Evolutionary conservation across 805 yeast species (phyloP), one percentile per base, ranked within the genome.

Genomic region (Candida loeiensis): DNA sequence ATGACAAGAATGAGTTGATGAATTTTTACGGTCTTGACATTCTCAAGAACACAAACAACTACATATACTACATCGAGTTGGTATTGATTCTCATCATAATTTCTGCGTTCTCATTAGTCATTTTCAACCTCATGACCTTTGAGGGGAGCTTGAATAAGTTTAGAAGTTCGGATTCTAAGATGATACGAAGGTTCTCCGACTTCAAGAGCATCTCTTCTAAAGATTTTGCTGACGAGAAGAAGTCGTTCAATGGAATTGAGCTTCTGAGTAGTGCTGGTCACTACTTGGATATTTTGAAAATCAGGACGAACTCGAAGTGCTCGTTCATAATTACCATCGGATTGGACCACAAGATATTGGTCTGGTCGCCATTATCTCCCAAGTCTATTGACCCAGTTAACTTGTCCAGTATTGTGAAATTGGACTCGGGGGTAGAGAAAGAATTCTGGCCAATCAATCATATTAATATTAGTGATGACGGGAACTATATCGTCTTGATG

Each of bases 251-350:
- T 32, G 44, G 51, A 14, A 58, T 68, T 32, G 64, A 63, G 24
- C 47, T 65, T 29, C 7, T 34, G 13, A 36, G 48, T 6, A 45
- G 61, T 3, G 56, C 64, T 20, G 80, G 79, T 4, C 90, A 82
- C 55, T 60, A 66, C 17, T 62, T 85, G 36, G 95, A 87, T 55
- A 70, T 85, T 3, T 69, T 82, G 24, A 73, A 71, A 41, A 63
- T 84, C 8, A 61, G 71, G n/a, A 74, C 87, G 0, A 80, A 85
- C 11, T 58, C 70, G 15, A 64, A 75, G 11, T 71, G 78, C 38
- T 79, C 87, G 2, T 81, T 84, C 50, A 69, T 85, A 17, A 79
- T 85, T 0, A 73, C 85, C 1, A 73, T 83, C 19, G 91, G 90
- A 3, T 63, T 87, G 53, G 95, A 86, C 50, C 89, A 83, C 49